Evolutionary conservation across 2,329 filamentous ascomycete genomes (phyloP).

Genomic region (Cordyceps pruinosa): DNA sequence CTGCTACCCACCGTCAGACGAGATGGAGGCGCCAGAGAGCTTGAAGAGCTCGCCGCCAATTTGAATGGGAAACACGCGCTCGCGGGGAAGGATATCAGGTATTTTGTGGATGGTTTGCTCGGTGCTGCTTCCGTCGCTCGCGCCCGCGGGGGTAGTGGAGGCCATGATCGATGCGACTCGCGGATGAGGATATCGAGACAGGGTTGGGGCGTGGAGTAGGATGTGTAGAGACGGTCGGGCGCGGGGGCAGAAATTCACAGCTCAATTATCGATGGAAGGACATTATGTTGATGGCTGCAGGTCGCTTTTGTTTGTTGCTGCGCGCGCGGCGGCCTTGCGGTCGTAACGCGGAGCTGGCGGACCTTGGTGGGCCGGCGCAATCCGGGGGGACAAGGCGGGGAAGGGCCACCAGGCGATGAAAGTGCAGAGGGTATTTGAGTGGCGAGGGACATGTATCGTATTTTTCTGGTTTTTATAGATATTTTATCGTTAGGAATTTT

Average conservation of each 20-base stretch:
- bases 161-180: neutral
- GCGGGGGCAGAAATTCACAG: neutral
- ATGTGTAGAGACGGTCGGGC: neutral
- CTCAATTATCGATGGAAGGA: neutral
- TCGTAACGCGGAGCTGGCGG: neutral
- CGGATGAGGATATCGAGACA: neutral
- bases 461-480: too few relatives aligned
- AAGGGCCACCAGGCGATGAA: neutral
- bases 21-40: slow-evolving; percentile 65
- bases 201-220: neutral
- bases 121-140: neutral
- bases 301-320: neutral
- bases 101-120: slow-evolving; percentile 39
- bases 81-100: slow-evolving; percentile 56
- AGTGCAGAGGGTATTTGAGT: neutral
- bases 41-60: slow-evolving; percentile 67
- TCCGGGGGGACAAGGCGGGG: too few relatives aligned
- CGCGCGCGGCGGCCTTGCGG: neutral
- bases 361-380: neutral
- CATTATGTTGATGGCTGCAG: neutral
- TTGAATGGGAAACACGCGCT: slow-evolving; percentile 69
- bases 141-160: neutral
- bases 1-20: slow-evolving; percentile 57
- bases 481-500: too few relatives aligned
- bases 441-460: neutral